phyloP scores from a whole-genome alignment of 2,329 filamentous ascomycete species.

The Penicillium occitanis region DNA sequence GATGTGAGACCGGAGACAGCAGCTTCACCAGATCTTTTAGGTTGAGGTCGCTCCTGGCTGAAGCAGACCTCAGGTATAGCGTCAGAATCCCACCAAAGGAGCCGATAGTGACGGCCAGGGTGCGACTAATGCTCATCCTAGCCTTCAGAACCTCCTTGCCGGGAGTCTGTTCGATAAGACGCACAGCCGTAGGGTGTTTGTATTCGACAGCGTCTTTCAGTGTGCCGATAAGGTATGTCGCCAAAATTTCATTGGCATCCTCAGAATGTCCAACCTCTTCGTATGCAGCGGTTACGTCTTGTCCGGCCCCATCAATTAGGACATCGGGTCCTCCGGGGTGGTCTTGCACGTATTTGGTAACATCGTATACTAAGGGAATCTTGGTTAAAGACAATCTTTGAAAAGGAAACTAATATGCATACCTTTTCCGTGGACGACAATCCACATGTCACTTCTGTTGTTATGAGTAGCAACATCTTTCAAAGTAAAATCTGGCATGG shows the following conservation, averaged over 20 bases:
- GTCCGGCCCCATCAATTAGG: constrained; percentile 43
- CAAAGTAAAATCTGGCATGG: no score
- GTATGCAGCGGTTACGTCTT: constrained; percentile 46
- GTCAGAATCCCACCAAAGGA: no score
- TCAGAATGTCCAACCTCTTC: constrained; percentile 49
- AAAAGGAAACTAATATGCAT: no score
- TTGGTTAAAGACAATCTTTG: no score
- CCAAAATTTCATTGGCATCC: constrained; percentile 45
- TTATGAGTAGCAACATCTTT: constrained; percentile 53
- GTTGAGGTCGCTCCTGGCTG: no score
- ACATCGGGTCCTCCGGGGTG: constrained; percentile 53
- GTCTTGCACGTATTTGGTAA: constrained; percentile 58
- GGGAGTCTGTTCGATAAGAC: no score
- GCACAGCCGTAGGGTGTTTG: constrained; percentile 24
- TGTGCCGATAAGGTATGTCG: constrained; percentile 37
- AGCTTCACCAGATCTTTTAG: no score
- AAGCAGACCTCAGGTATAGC: no score
- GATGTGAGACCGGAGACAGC: no score
- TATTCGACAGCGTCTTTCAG: constrained; percentile 24
- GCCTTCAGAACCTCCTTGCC: no score
- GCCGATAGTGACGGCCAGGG: no score
- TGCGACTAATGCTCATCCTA: no score
- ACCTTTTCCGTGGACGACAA: constrained; percentile 59
- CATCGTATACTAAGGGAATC: constrained; percentile 61
- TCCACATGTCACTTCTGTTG: constrained; percentile 52